These are phyloP conservation scores for Fraxinus nigra DNA, from an alignment of 305 asterid species.

Conservation along the genomic window DNA sequence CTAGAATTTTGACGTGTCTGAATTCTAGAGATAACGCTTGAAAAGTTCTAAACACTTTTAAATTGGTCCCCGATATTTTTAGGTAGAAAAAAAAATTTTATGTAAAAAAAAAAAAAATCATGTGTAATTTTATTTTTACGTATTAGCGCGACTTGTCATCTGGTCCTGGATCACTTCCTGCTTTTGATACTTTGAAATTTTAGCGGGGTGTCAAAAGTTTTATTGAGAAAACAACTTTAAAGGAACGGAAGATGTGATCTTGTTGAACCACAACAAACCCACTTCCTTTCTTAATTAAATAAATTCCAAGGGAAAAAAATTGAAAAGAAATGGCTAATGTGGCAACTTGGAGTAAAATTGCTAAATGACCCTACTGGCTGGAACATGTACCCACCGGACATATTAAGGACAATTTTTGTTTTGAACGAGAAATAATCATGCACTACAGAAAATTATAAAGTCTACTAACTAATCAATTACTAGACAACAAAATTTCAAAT, in stretches of 20 bases:
- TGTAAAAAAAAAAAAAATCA: no score
- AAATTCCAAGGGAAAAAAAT: neutral
- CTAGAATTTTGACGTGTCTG: neutral
- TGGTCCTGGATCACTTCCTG: no score
- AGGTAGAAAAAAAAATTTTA: no score
- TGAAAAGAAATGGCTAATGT: neutral
- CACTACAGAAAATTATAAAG: conserved; percentile 4
- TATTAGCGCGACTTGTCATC: no score
- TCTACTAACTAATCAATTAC: conserved; percentile 18
- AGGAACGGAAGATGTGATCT: neutral
- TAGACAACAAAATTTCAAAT: conserved; percentile 29
- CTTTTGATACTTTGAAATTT: neutral
- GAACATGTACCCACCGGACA: neutral
- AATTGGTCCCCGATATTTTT: no score
- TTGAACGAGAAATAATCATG: conserved; percentile 23
- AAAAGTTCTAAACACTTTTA: neutral
- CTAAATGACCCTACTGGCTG: neutral
- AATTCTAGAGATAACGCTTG: neutral
- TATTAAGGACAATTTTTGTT: conserved; percentile 16
- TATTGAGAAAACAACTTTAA: neutral
- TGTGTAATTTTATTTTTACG: no score
- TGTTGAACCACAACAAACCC: neutral
- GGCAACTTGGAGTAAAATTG: neutral
- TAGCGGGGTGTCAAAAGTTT: neutral
- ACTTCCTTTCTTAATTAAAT: neutral